Evolutionary conservation across 2,329 filamentous ascomycete genomes (phyloP).

Genomic region (Exophiala mesophila): DNA sequence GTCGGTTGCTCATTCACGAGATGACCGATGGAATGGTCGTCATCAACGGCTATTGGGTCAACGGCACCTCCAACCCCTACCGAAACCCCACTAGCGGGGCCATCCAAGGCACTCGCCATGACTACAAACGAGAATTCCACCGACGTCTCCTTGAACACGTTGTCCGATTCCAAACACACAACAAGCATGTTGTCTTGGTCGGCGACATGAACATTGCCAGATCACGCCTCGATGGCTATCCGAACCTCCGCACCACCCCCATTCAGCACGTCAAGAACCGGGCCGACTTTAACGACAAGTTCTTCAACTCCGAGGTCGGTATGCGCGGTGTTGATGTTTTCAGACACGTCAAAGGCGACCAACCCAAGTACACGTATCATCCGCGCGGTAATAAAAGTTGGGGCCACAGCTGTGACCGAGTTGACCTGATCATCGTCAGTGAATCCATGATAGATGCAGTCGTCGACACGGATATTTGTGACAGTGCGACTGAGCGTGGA

Average conservation of each 20-base stretch:
- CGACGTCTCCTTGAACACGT: conserved; percentile 43
- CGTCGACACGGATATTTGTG: conserved; percentile 37
- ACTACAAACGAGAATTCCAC: conserved; percentile 49
- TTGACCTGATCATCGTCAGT: conserved; percentile 49
- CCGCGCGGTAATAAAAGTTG: conserved; percentile 40
- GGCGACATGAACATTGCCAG: conserved; percentile 52
- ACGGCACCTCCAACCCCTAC: conserved; percentile 42
- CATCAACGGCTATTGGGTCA: conserved; percentile 52
- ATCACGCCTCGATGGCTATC: conserved; percentile 41
- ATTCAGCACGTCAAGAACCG: conserved; percentile 48
- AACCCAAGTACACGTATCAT: conserved; percentile 48
- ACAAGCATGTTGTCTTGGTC: conserved; percentile 44
- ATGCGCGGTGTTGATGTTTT: conserved; percentile 45
- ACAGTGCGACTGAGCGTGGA: conserved; percentile 42
- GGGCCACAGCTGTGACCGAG: conserved; percentile 50
- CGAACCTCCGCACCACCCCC: conserved; percentile 43
- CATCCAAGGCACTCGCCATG: conserved; percentile 45
- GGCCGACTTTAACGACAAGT: conserved; percentile 46
- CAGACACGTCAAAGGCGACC: conserved; percentile 39
- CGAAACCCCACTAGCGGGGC: conserved; percentile 40
- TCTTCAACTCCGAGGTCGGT: conserved; percentile 37
- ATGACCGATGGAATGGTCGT: conserved; percentile 28
- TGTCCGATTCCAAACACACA: conserved; percentile 36
- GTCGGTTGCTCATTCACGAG: conserved; percentile 42
- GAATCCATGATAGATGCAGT: conserved; percentile 32